Conservation (phyloP, 2,329 filamentous ascomycete species). For the Exophiala oligosperma region DNA sequence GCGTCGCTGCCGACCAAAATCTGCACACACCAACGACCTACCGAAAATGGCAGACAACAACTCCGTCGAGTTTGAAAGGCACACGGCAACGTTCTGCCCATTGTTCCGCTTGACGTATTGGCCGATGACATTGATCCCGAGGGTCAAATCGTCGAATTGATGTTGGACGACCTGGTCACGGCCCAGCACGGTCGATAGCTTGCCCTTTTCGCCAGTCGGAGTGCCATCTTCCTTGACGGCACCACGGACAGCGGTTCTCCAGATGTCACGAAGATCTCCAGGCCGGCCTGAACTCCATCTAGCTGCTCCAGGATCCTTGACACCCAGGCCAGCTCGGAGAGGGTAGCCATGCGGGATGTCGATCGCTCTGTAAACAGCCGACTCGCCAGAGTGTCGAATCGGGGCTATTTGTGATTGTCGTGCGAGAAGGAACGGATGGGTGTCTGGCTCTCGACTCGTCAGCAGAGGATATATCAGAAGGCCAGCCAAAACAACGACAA, state of each 20-base stretch:
- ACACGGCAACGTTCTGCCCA: conserved; percentile 78
- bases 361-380: conserved; percentile 79
- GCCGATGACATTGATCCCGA: conserved; percentile 85
- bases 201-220: conserved; percentile 57
- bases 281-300: conserved; percentile 82
- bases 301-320: conserved; percentile 75
- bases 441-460: conserved; percentile 77
- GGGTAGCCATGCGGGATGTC: conserved; percentile 83
- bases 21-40: conserved; percentile 34
- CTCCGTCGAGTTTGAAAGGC: conserved; percentile 91
- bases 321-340: conserved; percentile 73
- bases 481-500: conserved; percentile 66
- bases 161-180: conserved; percentile 74
- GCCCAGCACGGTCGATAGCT: conserved; percentile 77
- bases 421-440: conserved; percentile 85
- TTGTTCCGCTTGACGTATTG: conserved; percentile 67
- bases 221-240: conserved; percentile 63
- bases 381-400: conserved; percentile 81
- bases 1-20: background rate
- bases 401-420: conserved; percentile 77
- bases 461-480: conserved; percentile 71
- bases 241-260: conserved; percentile 71
- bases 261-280: conserved; percentile 89
- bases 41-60: conserved; percentile 77
- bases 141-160: conserved; percentile 69